These are phyloP conservation scores for Ustilago bromivora DNA, from an alignment of 1,284 basidiomycete species.

Conservation along the genomic window DNA sequence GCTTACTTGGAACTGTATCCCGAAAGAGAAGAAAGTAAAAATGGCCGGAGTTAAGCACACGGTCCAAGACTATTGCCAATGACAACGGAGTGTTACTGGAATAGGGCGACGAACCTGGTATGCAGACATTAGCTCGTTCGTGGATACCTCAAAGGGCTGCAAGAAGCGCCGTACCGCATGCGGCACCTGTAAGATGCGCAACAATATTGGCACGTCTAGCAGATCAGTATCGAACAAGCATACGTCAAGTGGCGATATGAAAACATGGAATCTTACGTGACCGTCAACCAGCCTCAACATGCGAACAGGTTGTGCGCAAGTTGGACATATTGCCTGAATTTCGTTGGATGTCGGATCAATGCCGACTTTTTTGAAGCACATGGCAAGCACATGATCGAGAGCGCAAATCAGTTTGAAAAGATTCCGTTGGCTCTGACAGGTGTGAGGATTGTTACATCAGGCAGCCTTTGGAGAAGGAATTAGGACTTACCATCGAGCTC, in stretches of 20 bases:
- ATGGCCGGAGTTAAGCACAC: neutral
- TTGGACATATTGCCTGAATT: constrained; percentile 18
- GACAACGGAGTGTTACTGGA: neutral
- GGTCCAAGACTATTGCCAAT: neutral
- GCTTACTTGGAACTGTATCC: constrained; percentile 40
- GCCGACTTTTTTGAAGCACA: neutral
- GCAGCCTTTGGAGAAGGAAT: neutral
- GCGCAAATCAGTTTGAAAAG: neutral
- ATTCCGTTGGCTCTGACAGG: neutral
- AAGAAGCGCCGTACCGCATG: constrained; percentile 12
- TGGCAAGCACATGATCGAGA: neutral
- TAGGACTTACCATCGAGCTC: constrained; percentile 23
- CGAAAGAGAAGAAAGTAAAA: neutral
- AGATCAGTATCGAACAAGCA: neutral
- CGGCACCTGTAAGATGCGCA: constrained; percentile 10
- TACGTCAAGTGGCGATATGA: neutral
- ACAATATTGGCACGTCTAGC: neutral
- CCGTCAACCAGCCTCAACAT: constrained; percentile 19
- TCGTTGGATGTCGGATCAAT: constrained; percentile 2
- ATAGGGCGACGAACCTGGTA: constrained; percentile 16
- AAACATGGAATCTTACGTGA: constrained; percentile 12
- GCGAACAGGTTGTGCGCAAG: constrained; percentile 4
- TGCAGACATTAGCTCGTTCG: constrained; percentile 6
- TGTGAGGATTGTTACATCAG: neutral
- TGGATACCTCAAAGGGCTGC: constrained; percentile 24